phyloP scores from a whole-genome alignment of 1,139 yeast species.

The Taphrina populina region DNA sequence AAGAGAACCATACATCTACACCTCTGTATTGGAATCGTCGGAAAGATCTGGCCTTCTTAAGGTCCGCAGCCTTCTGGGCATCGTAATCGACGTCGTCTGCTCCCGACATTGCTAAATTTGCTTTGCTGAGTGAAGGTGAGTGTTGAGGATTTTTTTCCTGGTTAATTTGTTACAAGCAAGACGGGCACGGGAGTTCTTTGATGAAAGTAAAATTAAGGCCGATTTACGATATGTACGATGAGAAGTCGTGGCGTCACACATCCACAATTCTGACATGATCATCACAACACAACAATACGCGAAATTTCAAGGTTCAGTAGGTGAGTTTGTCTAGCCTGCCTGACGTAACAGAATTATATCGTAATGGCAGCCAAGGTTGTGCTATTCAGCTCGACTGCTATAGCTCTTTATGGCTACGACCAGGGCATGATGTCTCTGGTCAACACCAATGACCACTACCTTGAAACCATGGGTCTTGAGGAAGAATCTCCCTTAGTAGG shows the following conservation, averaged over 20 bases:
- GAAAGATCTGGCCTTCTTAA: constrained; percentile 33
- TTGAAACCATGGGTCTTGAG: constrained; percentile 16
- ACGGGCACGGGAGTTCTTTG: too few relatives aligned
- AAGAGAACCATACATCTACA: constrained; percentile 5
- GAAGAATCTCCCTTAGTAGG: constrained; percentile 28
- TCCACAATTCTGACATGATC: too few relatives aligned
- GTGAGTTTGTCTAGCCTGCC: too few relatives aligned
- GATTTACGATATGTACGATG: too few relatives aligned
- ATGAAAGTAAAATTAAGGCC: too few relatives aligned
- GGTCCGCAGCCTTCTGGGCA: constrained; percentile 33
- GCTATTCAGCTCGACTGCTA: constrained; percentile 19
- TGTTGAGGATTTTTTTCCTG: too few relatives aligned
- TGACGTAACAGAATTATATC: not conserved
- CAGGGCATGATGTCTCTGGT: constrained; percentile 33
- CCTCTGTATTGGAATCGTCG: constrained; percentile 30
- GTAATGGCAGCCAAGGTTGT: constrained; percentile 1
- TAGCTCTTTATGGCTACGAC: constrained; percentile 29
- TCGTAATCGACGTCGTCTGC: constrained; percentile 29
- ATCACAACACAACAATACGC: not conserved
- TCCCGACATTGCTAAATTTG: too few relatives aligned
- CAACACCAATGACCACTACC: constrained; percentile 27
- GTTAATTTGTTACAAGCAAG: too few relatives aligned
- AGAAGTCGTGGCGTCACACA: too few relatives aligned
- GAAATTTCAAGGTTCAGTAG: too few relatives aligned
- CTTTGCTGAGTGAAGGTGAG: too few relatives aligned